A percentile compares a stretch with the other conserved stretches of the same genome.
Evolutionary conservation across 2,329 filamentous ascomycete species (phyloP).

Genomic region (Colletotrichum trifolii): DNA sequence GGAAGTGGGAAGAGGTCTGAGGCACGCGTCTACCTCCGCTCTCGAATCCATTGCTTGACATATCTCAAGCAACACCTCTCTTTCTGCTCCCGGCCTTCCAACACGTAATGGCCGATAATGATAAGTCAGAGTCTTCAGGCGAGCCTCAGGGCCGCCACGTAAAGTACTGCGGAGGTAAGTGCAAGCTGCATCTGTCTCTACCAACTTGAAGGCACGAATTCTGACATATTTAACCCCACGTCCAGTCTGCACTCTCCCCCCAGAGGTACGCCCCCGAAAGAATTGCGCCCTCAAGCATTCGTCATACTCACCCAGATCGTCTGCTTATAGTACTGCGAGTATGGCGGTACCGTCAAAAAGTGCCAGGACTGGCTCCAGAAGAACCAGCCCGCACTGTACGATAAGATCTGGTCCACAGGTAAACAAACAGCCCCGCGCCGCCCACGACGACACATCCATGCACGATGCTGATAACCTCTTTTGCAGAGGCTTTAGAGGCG

Average conservation of each 20-base stretch:
- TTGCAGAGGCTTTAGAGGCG: slow-evolving; percentile 79
- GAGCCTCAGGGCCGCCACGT: slow-evolving; percentile 65
- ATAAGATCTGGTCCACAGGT: slow-evolving; percentile 88
- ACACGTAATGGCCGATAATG: slow-evolving; percentile 64
- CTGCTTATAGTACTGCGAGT: slow-evolving; percentile 90
- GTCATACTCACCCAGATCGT: neutral
- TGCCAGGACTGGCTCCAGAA: slow-evolving; percentile 95
- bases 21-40: slow-evolving; percentile 29
- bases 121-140: slow-evolving; percentile 55
- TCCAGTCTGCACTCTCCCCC: slow-evolving; percentile 72
- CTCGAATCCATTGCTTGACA: slow-evolving; percentile 35
- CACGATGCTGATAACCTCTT: slow-evolving; percentile 12
- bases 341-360: slow-evolving; percentile 95
- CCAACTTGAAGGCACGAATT: slow-evolving; percentile 23
- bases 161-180: slow-evolving; percentile 69
- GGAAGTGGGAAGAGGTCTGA: slow-evolving; percentile 21
- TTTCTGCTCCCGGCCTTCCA: slow-evolving; percentile 33
- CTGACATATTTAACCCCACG: slow-evolving; percentile 19
- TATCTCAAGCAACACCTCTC: slow-evolving; percentile 20
- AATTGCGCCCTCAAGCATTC: neutral
- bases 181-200: slow-evolving; percentile 10
- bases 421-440: slow-evolving; percentile 40
- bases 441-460: neutral
- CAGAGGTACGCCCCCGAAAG: slow-evolving; percentile 62
- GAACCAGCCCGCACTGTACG: slow-evolving; percentile 78